Evolutionary conservation across 352 stramenopile species (phyloP).

Genomic region (Phytophthora sp.): DNA sequence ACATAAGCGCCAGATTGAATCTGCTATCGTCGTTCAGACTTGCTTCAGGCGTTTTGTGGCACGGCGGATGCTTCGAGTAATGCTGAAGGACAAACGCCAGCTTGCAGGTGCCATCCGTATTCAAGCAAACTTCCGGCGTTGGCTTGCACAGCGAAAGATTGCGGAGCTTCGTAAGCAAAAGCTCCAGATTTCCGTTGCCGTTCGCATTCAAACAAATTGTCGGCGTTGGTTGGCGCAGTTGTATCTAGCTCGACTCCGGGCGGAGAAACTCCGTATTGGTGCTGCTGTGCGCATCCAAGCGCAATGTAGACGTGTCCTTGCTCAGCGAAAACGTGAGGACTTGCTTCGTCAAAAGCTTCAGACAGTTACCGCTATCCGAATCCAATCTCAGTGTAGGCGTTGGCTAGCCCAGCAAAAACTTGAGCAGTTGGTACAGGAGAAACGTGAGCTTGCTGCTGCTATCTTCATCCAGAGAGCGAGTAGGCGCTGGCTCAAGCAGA

Average conservation of each 20-base stretch:
- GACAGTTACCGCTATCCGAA: constrained; percentile 27
- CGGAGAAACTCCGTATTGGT: constrained; percentile 10
- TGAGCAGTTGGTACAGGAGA: constrained; percentile 25
- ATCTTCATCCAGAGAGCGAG: constrained; percentile 34
- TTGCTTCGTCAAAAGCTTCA: constrained; percentile 17
- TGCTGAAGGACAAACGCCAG: constrained; percentile 26
- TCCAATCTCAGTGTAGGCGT: constrained; percentile 40
- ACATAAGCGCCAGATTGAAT: constrained; percentile 27
- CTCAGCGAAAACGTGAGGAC: constrained; percentile 5
- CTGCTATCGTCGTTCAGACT: constrained; percentile 36
- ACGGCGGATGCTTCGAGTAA: constrained; percentile 16
- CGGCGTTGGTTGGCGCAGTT: constrained; percentile 24
- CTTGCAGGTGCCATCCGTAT: constrained; percentile 21
- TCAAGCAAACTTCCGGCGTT: constrained; percentile 28
- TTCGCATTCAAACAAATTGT: constrained; percentile 25
- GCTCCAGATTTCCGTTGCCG: constrained; percentile 4
- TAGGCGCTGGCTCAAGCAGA: constrained; percentile 36
- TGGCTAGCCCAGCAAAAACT: constrained; percentile 31
- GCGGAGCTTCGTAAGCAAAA: constrained; percentile 15
- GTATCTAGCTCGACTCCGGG: constrained; percentile 5
- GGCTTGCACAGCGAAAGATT: constrained; percentile 27
- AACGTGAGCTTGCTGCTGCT: constrained; percentile 25
- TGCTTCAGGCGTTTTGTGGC: constrained; percentile 32
- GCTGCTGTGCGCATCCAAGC: constrained; percentile 27
- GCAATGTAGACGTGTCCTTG: constrained; percentile 19